phyloP scores from a whole-genome alignment of 495 filamentous ascomycete species.

The Xylaria curta region DNA sequence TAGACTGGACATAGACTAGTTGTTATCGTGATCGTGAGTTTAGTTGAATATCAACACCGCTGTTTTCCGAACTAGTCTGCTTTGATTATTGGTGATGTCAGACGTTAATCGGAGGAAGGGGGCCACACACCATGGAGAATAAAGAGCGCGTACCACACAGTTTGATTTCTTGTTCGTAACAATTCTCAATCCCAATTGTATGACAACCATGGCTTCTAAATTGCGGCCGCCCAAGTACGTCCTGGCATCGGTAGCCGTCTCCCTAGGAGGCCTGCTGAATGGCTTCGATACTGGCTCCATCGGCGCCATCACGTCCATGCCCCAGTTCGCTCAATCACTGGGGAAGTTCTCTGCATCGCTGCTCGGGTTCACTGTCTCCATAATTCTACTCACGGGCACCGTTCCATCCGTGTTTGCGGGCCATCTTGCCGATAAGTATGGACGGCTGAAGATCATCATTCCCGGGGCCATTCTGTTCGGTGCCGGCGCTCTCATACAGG shows the following conservation, averaged over 20 bases:
- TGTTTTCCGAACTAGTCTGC: not conserved
- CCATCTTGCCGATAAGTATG: conserved; percentile 64
- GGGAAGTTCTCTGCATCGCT: conserved; percentile 61
- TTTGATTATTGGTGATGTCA: not conserved
- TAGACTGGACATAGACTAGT: not conserved
- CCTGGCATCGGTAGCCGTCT: conserved; percentile 34
- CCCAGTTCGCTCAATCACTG: conserved; percentile 55
- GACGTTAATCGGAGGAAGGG: not conserved
- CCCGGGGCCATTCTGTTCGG: conserved; percentile 62
- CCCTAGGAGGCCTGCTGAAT: conserved; percentile 38
- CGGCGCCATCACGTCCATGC: conserved; percentile 68
- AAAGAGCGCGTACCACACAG: not conserved
- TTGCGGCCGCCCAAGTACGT: conserved; percentile 31
- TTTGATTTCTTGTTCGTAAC: not conserved
- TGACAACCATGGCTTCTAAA: not conserved
- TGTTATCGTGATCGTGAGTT: not conserved
- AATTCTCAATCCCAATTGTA: not conserved
- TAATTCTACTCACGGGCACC: conserved; percentile 67
- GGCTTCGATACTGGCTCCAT: conserved; percentile 69
- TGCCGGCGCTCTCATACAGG: conserved; percentile 60
- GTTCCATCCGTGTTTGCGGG: conserved; percentile 68
- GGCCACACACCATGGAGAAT: not conserved
- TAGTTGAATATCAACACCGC: not conserved
- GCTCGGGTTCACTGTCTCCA: conserved; percentile 67
- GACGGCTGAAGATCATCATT: conserved; percentile 59